Evolutionary conservation across 139 green algal genomes (phyloP), one percentile per base, ranked within the genome.

Genomic region (Asterochloris sp.): DNA sequence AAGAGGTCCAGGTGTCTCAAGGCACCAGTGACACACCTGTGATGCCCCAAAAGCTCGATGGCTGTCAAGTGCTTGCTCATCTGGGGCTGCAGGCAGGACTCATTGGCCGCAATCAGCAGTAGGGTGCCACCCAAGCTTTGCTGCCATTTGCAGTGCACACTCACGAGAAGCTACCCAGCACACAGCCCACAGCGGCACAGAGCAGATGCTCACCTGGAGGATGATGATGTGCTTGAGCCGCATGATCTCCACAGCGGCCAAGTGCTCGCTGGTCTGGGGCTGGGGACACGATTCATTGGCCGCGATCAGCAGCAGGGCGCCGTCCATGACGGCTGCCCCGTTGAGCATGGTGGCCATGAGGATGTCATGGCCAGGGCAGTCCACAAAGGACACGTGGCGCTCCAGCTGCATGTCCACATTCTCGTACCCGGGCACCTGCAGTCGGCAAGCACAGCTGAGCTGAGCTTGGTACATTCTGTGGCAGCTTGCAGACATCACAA

Each of bases 281-380:
- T 99, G 97, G 61, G 97, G 97, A 90, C 97, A 99, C 2, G 91
- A 92, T 90, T 99, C 97, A 85, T 99, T 99, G 75, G 96, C 97
- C 15, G 97, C 97, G 61, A 99, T 98, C 10, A 99, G 92, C 74
- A 99, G 94, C 83, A 99, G 88, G 16, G 97, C 97, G 73, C 97
- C 97, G 80, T 99, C 97, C 97, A 99, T 99, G 74, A 99, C 98
- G 11, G 97, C 97, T 14, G 97, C 97, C 28, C 97, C 97, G 91
- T 99, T 99, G 26, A 99, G 93, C 97, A 99, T 99, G 84, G 97
- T 99, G 16, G 97, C 97, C 97, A 99, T 99, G 71, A 99, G 95
- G 95, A 99, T 99, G 90, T 99, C 97, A 92, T 99, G 97, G 16
- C 97, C 95, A 47, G 97, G 97, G 90, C 97, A 99, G 85, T 99